Conservation (phyloP, 768 basidiomycete genomes). For the Leccinellum rugosiceps region DNA sequence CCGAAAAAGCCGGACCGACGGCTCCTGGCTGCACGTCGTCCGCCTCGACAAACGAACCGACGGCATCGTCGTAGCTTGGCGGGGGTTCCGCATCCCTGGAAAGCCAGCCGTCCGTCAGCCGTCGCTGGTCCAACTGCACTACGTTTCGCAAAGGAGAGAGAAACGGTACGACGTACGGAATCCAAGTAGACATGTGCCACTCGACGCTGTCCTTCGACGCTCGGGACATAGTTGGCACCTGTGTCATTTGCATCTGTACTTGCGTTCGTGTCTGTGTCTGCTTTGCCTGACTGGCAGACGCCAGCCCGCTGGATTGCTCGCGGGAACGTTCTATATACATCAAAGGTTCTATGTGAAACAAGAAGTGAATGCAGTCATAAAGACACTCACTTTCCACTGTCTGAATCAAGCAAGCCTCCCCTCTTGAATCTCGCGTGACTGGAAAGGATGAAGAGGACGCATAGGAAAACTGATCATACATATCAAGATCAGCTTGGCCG, state of each 20-base stretch:
- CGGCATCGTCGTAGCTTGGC: conserved; percentile 13
- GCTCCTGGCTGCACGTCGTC: background rate
- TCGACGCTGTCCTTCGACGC: background rate
- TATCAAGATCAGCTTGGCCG: background rate
- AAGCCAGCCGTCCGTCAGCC: background rate
- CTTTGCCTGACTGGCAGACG: background rate
- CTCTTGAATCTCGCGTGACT: background rate
- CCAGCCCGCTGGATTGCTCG: background rate
- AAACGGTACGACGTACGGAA: conserved; percentile 4
- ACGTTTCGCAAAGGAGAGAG: background rate
- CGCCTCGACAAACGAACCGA: too few relatives aligned
- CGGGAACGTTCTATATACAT: background rate
- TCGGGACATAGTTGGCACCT: background rate
- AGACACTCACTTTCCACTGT: background rate
- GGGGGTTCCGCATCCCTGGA: conserved; percentile 5
- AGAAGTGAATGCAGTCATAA: background rate
- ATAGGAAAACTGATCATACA: background rate
- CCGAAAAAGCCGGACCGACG: background rate
- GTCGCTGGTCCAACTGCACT: background rate
- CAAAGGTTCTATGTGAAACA: background rate
- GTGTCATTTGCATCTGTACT: background rate
- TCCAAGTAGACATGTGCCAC: background rate
- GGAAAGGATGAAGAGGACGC: background rate
- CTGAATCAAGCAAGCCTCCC: background rate
- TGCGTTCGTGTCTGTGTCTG: background rate